Percentiles rank a stretch among this genome's conserved stretches.
These are phyloP conservation scores for Cystofilobasidium capitatum DNA, from an alignment of 768 basidiomycete species.

Conservation along the genomic window DNA sequence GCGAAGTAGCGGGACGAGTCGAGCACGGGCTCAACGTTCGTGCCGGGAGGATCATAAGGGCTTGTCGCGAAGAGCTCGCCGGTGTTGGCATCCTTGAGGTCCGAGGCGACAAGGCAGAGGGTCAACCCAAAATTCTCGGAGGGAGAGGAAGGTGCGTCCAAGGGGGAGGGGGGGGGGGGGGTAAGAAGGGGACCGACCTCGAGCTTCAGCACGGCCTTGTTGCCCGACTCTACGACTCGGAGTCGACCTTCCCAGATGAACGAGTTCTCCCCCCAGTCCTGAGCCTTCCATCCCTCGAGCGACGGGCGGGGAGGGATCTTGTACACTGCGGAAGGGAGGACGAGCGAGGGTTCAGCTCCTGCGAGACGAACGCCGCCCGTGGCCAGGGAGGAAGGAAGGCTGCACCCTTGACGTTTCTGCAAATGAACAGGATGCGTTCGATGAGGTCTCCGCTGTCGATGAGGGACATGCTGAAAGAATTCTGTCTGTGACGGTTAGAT, in stretches of 20 bases:
- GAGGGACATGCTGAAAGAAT: conserved; percentile 17
- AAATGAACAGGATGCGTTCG: conserved; percentile 79
- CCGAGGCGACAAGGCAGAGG: not conserved
- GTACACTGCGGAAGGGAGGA: conserved; percentile 54
- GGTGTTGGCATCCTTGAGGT: conserved; percentile 27
- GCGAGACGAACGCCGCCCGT: not conserved
- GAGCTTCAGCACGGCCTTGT: conserved; percentile 59
- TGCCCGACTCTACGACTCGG: conserved; percentile 68
- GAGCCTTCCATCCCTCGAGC: conserved; percentile 79
- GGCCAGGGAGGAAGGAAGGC: not conserved
- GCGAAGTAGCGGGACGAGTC: conserved; percentile 95
- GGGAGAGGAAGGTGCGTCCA: not conserved
- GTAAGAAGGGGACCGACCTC: conserved; percentile 45
- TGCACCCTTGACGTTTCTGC: conserved; percentile 82
- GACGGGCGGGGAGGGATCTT: conserved; percentile 78
- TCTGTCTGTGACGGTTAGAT: no score
- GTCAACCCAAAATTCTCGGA: not conserved
- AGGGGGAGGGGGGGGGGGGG: not conserved
- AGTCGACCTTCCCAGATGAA: conserved; percentile 89
- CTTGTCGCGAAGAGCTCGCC: conserved; percentile 66
- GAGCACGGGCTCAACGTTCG: conserved; percentile 86
- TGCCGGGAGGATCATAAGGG: conserved; percentile 64
- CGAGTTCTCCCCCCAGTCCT: conserved; percentile 78
- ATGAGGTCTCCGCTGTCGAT: conserved; percentile 53
- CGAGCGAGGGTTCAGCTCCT: not conserved